Evolutionary conservation across 2,329 filamentous ascomycete genomes (phyloP).

Genomic region (Aureobasidium melanogenum): DNA sequence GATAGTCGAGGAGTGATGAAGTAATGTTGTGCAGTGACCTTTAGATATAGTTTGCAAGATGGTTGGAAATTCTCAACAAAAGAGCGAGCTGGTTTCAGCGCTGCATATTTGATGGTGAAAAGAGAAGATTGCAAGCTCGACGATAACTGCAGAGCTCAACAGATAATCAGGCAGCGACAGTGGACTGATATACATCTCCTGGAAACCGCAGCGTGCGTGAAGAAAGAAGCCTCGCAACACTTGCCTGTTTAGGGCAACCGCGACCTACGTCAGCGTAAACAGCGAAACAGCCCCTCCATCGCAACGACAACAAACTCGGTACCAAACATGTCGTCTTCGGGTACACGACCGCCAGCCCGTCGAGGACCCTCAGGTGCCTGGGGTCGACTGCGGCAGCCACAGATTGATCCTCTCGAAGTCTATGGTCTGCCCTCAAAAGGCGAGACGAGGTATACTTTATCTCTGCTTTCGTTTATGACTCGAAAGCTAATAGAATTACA

Average conservation of each 20-base stretch:
- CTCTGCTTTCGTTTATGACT: background rate
- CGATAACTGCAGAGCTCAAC: background rate
- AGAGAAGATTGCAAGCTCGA: background rate
- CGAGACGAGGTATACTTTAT: conserved; percentile 60
- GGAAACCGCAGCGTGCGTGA: background rate
- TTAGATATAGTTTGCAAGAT: background rate
- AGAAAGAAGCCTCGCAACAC: background rate
- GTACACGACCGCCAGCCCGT: conserved; percentile 19
- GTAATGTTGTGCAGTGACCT: background rate
- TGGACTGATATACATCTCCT: background rate
- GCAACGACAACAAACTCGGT: conserved; percentile 10
- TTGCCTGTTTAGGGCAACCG: background rate
- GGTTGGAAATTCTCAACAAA: background rate
- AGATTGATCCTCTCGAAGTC: conserved; percentile 66
- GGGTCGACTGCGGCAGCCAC: conserved; percentile 64
- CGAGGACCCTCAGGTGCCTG: conserved; percentile 48
- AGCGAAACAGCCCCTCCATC: background rate
- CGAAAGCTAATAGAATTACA: background rate
- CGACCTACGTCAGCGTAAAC: conserved; percentile 14
- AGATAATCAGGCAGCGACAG: background rate
- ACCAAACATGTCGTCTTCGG: conserved; percentile 17
- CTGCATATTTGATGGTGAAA: background rate
- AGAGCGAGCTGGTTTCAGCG: background rate
- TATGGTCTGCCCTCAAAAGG: conserved; percentile 88
- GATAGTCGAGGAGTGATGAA: background rate